These are phyloP conservation scores for Colletotrichum sp. DNA, from an alignment of 2,329 filamentous ascomycete species.

Conservation along the genomic window DNA sequence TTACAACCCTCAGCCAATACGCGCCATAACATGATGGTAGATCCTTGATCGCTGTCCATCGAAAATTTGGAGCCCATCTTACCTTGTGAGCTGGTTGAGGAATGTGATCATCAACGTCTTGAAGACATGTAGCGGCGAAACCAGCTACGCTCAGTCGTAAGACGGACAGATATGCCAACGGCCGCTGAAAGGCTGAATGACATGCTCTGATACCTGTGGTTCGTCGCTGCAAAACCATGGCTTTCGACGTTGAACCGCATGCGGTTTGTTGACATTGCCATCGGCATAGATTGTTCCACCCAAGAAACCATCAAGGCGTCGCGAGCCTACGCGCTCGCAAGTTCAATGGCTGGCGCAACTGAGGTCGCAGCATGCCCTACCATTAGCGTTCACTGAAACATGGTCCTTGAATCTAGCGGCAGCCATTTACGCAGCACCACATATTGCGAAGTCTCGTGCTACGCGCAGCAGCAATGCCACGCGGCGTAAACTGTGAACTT, in stretches of 20 bases:
- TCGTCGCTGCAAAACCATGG: not conserved
- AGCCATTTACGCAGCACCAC: not conserved
- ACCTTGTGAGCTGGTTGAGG: not conserved
- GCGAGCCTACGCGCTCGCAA: not conserved
- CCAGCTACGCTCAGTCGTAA: not conserved
- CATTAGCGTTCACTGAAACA: not conserved
- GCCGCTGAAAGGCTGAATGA: not conserved
- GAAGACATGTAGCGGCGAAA: not conserved
- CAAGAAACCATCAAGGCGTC: not conserved
- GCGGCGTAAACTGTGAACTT: not conserved
- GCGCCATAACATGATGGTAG: not conserved
- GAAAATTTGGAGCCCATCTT: conserved; percentile 1
- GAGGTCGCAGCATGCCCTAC: not conserved
- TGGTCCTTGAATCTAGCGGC: not conserved
- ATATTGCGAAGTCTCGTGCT: not conserved
- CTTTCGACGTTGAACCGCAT: not conserved
- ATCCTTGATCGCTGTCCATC: not conserved
- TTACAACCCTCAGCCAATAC: not conserved
- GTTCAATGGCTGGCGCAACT: not conserved
- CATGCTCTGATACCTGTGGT: not conserved
- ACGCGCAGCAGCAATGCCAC: not conserved
- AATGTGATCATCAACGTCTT: conserved; percentile 3
- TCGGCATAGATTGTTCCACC: not conserved
- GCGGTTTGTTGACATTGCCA: not conserved
- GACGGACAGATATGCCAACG: not conserved